Evolutionary conservation across 116 monocot species (phyloP).

Genomic region (Zostera marina): DNA sequence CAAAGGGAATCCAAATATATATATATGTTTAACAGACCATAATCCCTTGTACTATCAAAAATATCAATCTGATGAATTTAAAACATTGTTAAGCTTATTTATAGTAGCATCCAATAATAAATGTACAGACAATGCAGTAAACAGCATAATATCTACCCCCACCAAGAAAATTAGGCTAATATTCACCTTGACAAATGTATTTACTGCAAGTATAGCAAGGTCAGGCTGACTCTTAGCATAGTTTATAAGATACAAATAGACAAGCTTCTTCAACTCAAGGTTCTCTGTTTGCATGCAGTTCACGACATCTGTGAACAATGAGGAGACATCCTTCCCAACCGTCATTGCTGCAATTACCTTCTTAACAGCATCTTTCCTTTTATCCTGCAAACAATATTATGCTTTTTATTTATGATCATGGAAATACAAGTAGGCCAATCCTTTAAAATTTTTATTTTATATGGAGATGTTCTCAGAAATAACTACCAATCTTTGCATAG

Average conservation of each 20-base stretch:
- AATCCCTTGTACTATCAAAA: too few species aligned
- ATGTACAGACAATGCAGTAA: not conserved
- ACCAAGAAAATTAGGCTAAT: not conserved
- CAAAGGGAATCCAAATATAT: too few species aligned
- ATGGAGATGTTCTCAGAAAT: too few species aligned
- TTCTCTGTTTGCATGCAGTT: constrained; percentile 99
- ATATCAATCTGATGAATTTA: too few species aligned
- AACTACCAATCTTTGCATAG: too few species aligned
- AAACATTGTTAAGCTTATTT: too few species aligned
- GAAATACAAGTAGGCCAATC: too few species aligned
- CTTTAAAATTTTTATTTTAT: too few species aligned
- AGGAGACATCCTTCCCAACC: constrained; percentile 98
- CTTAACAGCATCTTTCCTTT: constrained; percentile 99
- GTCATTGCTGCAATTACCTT: constrained; percentile 99
- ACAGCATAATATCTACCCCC: not conserved
- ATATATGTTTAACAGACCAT: too few species aligned
- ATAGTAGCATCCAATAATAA: not conserved
- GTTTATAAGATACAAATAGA: constrained; percentile 96
- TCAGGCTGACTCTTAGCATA: constrained; percentile 98
- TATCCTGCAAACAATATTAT: constrained; percentile 41
- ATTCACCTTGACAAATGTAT: constrained; percentile 94
- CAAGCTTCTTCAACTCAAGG: constrained; percentile 94
- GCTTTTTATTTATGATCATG: not conserved
- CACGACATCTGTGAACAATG: constrained; percentile 95
- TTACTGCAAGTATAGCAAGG: constrained; percentile 95